Percentiles rank a stretch among this genome's conserved stretches.
phyloP scores from a whole-genome alignment of 2,329 filamentous ascomycete species.

The Fusarium tuaranense region DNA sequence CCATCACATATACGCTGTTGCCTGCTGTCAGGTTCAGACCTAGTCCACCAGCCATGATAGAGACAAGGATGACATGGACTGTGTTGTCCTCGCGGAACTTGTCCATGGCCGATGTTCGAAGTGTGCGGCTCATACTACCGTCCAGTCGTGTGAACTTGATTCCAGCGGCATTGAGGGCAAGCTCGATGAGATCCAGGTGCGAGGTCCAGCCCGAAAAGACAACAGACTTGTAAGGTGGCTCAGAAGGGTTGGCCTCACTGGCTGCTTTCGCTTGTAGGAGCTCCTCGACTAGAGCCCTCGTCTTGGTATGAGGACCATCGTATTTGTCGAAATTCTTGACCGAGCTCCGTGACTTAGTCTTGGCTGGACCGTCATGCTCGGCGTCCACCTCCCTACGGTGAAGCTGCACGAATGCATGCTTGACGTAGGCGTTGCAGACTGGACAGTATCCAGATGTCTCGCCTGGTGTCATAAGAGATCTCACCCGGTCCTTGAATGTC shows the following conservation, averaged over 20 bases:
- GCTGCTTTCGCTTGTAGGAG: constrained; percentile 74
- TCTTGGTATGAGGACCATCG: constrained; percentile 91
- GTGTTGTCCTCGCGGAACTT: constrained; percentile 78
- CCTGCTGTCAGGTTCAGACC: constrained; percentile 91
- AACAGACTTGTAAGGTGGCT: constrained; percentile 89
- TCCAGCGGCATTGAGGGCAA: constrained; percentile 75
- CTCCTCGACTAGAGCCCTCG: constrained; percentile 81
- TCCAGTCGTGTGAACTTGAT: constrained; percentile 87
- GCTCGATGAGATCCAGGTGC: constrained; percentile 91
- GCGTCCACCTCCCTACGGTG: constrained; percentile 69
- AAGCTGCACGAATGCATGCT: constrained; percentile 75
- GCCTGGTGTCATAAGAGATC: constrained; percentile 50
- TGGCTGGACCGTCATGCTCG: constrained; percentile 66
- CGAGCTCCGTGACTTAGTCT: constrained; percentile 46
- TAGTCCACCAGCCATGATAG: constrained; percentile 90
- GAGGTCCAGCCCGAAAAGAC: constrained; percentile 97
- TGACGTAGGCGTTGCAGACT: constrained; percentile 74
- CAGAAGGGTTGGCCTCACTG: constrained; percentile 69
- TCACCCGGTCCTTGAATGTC: constrained; percentile 66
- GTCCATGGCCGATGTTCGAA: constrained; percentile 81
- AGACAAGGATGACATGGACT: constrained; percentile 87
- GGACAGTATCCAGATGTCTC: constrained; percentile 69
- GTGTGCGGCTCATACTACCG: constrained; percentile 83
- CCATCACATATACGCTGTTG: constrained; percentile 94
- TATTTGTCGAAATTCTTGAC: constrained; percentile 77